phyloP scores from a whole-genome alignment of 176 grass and related monocot species.

The Oryza australiensis region DNA sequence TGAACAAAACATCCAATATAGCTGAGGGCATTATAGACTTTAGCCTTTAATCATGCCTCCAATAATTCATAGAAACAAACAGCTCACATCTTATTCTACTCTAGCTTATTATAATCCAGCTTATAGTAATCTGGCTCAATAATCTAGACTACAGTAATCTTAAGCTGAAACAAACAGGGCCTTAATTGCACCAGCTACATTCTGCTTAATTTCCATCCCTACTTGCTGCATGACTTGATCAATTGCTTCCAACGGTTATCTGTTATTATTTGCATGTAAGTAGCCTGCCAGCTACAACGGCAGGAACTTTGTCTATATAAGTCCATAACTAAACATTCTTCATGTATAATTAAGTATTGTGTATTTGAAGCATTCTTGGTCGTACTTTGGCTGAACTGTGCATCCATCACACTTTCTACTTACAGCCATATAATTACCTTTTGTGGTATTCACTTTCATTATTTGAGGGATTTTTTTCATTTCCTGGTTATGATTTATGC shows the following conservation, averaged over 20 bases:
- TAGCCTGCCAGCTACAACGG: background rate
- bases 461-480: background rate
- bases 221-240: conserved; percentile 5
- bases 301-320: background rate
- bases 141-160: too few species aligned
- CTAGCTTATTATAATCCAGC: too few species aligned
- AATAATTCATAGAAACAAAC: too few species aligned
- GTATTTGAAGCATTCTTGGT: conserved; percentile 7
- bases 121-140: too few species aligned
- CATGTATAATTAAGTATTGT: background rate
- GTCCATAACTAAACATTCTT: conserved; percentile 2
- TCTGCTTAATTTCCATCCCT: background rate
- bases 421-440: conserved; percentile 15
- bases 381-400: background rate
- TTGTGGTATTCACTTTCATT: background rate
- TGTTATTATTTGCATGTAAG: background rate
- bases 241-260: background rate
- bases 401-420: background rate
- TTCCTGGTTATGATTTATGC: background rate
- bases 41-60: too few species aligned
- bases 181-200: background rate
- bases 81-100: too few species aligned
- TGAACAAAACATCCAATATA: too few species aligned
- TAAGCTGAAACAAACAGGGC: too few species aligned
- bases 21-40: too few species aligned